Conservation (phyloP, 495 filamentous ascomycete species). For the Aspergillus wentii region DNA sequence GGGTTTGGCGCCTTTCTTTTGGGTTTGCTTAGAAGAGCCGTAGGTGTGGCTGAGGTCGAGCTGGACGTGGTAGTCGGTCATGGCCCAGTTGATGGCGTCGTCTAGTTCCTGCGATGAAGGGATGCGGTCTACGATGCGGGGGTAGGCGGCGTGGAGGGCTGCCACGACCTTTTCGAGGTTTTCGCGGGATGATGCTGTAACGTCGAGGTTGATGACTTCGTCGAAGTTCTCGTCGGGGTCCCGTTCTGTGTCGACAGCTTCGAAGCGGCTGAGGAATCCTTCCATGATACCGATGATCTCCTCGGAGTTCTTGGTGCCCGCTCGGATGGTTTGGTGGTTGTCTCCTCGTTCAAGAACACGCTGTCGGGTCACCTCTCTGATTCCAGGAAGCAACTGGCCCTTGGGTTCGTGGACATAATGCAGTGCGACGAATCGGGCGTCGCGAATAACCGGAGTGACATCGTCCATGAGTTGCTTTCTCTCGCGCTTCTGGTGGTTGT, state of each 20-base stretch:
- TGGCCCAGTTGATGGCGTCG: constrained; percentile 66
- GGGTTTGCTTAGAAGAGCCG: constrained; percentile 3
- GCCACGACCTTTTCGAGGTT: constrained; percentile 81
- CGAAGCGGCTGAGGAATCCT: constrained; percentile 82
- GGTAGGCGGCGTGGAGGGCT: constrained; percentile 65
- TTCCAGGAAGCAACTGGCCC: constrained; percentile 47
- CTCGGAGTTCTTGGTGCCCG: constrained; percentile 55
- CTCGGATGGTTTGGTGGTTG: constrained; percentile 96
- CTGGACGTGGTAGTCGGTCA: constrained; percentile 74
- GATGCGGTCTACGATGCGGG: constrained; percentile 64
- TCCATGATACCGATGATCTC: constrained; percentile 92
- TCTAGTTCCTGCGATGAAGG: constrained; percentile 74
- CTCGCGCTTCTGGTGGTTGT: constrained; percentile 88
- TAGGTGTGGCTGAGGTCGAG: constrained; percentile 57
- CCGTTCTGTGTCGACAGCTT: constrained; percentile 58
- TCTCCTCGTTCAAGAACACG: constrained; percentile 84
- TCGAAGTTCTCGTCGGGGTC: constrained; percentile 76
- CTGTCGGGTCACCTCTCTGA: constrained; percentile 68
- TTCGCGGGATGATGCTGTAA: constrained; percentile 64
- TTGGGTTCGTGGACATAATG: constrained; percentile 81
- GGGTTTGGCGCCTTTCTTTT: constrained; percentile 31
- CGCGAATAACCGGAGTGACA: constrained; percentile 50
- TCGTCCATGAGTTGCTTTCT: constrained; percentile 82
- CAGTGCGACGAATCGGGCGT: constrained; percentile 79
- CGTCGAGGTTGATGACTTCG: constrained; percentile 78